Evolutionary conservation across 2,329 filamentous ascomycete species (phyloP), one percentile per base, ranked within the genome.

Genomic region (Pseudogymnoascus sp.): DNA sequence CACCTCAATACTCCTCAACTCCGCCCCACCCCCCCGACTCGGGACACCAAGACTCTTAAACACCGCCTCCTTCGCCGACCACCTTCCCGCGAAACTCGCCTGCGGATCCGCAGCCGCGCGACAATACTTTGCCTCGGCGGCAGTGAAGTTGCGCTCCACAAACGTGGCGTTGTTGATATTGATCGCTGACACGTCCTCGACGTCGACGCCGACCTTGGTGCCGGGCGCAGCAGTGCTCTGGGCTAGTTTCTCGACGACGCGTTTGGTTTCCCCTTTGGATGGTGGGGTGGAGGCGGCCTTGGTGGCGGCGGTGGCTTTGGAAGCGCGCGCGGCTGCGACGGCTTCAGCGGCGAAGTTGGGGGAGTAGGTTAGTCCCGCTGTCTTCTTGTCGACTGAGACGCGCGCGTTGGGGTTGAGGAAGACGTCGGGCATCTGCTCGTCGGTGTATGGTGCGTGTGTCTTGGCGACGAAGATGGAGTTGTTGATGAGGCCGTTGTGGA

Each of bases 381-480:
- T 86, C 81, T 96, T 96, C 80, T 91, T 92, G 77, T 97, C 89
- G 63, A 86, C 75, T 1, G 81, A 78, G 30, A 96, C 92, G 64
- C 94, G 90, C 60, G 91, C 90, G 62, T 91, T 85, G 4, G 95
- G 94, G 81, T 99, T 96, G 66, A 99, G 84, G 75, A 97, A 91
- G 66, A 99, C 88, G 65, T 86, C 83, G 74, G 83, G 83, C 76
- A 95, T 88, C 76, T 94, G 89, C 61, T 89, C 85, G 59, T 96
- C 90, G 48, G 85, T 85, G 77, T 97, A 99, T 45, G 94, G 95
- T 45, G 92, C 82, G 73, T 92, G 86, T 71, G 82, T 82, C 85
- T 99, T 99, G 74, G 95, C 92, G 64, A 95, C 91, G 76, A 99
- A 99, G 74, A 99, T 82, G 65, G 85, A 90, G 81, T 99, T 97